Evolutionary conservation across 2,329 filamentous ascomycete genomes (phyloP), one percentile per base, ranked within the genome.

Genomic region (Aspergillus floridensis): DNA sequence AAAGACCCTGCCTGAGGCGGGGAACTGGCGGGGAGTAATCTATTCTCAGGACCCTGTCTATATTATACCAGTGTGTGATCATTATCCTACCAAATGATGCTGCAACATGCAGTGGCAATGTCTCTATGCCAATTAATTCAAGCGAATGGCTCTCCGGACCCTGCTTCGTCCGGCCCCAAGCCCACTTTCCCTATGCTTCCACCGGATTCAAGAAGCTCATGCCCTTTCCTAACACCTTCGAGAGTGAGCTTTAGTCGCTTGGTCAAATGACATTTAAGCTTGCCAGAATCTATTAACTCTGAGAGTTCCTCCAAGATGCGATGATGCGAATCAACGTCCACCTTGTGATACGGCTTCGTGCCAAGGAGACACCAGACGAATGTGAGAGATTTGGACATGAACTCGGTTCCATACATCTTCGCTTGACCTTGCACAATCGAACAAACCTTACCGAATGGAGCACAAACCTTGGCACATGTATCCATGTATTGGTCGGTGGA

Each of bases 361-460:
- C 76, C 77, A 10, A 81, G 51, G 63, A 77, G 70, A 63, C 71
- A 74, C 77, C 79, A 80, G 3, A 71, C 67, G 56, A 79, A 80
- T 0, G 72, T 74, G 53, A 80, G 61, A 16, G 72, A 76, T 67
- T 80, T 81, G 52, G 76, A 72, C 77, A 80, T 78, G 66, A 78
- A 80, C 65, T 78, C 71, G 2, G 77, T 77, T 2, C 77, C 78
- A 60, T 81, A 80, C 74, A 80, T 76, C 24, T 73, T 73, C 29
- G 78, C 74, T 49, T 73, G 63, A 7, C 74, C 74, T 65, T 81
- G 78, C 14, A 81, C 77, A 57, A 81, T 80, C 12, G 74, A 77
- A 69, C 77, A 79, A 6, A 79, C 73, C 63, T 79, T 80, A 8
- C 76, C 77, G 46, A 80, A 79, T 2, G 78, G 77, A 16, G 74